Evolutionary conservation across 306 rosid species (phyloP).

Genomic region (Rubus parviflorus): DNA sequence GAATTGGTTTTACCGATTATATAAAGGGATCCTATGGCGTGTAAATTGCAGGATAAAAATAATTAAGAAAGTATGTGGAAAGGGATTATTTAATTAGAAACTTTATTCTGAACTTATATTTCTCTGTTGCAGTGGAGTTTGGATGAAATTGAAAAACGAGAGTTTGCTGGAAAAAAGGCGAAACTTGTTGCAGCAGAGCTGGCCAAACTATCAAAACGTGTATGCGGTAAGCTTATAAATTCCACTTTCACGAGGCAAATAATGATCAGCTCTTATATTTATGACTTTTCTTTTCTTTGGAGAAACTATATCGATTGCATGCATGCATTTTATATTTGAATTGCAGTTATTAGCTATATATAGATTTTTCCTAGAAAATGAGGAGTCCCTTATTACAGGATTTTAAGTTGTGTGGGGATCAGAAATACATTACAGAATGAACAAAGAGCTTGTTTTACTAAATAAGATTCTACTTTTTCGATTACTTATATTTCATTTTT

Average conservation of each 20-base stretch:
- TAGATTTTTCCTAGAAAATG: not conserved
- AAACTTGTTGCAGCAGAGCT: constrained; percentile 97
- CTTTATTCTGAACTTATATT: constrained; percentile 26
- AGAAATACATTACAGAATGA: not conserved
- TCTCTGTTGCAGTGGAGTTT: constrained; percentile 71
- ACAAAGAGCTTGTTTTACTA: not conserved
- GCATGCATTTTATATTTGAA: not conserved
- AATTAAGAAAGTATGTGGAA: not conserved
- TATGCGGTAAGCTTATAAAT: constrained; percentile 61
- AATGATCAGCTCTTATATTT: not conserved
- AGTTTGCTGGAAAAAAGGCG: constrained; percentile 87
- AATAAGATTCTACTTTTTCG: not conserved
- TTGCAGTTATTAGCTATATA: not conserved
- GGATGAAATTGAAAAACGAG: constrained; percentile 81
- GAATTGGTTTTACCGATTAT: not conserved
- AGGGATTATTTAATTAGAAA: not conserved
- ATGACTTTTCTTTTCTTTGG: not conserved
- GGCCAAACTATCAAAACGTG: constrained; percentile 75
- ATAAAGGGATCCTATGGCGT: not conserved
- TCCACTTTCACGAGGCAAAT: constrained; percentile 2
- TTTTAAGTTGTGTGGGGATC: not conserved
- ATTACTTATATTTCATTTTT: not conserved
- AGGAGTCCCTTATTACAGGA: not conserved
- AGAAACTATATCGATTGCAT: not conserved
- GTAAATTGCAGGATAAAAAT: not conserved